Evolutionary conservation across 306 rosid species (phyloP).

Genomic region (Prunus mira): DNA sequence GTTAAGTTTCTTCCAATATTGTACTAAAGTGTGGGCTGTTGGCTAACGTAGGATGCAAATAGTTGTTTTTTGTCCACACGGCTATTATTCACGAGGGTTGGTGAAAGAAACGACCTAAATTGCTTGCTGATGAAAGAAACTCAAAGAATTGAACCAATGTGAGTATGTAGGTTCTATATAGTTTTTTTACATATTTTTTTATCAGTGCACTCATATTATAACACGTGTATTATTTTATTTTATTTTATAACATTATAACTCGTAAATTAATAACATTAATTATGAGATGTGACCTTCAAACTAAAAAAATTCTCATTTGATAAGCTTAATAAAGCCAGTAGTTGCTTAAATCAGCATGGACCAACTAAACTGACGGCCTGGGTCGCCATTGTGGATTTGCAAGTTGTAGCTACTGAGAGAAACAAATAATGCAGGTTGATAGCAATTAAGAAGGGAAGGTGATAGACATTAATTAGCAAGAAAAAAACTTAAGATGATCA

Average conservation of each 20-base stretch:
- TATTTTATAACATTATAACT: no score
- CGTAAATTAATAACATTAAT: no score
- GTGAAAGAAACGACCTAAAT: constrained; percentile 25
- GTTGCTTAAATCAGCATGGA: not conserved
- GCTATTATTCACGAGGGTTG: constrained; percentile 7
- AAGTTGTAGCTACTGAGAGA: not conserved
- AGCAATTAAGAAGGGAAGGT: not conserved
- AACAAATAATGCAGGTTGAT: not conserved
- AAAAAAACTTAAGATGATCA: no score
- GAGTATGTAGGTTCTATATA: not conserved
- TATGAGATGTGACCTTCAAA: no score
- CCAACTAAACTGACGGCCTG: not conserved
- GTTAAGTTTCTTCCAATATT: not conserved
- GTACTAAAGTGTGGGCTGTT: not conserved
- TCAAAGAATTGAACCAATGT: not conserved
- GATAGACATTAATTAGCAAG: not conserved
- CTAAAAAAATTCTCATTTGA: not conserved
- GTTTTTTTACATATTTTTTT: accelerated
- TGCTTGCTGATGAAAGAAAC: constrained; percentile 7
- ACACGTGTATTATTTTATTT: no score
- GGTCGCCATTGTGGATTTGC: not conserved
- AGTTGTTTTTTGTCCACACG: constrained; percentile 7
- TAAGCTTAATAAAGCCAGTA: not conserved
- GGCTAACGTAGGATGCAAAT: not conserved
- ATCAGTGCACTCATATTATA: no score